phyloP scores from a whole-genome alignment of 2,329 filamentous ascomycete species.

The Apiospora pterosperma region DNA sequence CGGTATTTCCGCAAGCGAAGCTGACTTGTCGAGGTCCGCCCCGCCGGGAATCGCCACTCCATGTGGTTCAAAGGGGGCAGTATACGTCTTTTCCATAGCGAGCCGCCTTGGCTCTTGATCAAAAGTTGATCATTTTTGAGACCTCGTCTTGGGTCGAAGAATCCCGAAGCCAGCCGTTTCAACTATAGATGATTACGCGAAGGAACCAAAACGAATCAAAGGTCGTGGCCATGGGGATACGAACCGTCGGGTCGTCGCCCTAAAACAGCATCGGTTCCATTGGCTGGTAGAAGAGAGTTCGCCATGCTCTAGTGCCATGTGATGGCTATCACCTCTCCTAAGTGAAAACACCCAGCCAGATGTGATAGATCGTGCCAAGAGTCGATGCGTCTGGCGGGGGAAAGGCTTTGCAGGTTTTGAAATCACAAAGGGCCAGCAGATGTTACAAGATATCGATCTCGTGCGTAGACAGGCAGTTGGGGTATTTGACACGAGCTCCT shows the following conservation, averaged over 20 bases:
- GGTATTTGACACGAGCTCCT: background rate
- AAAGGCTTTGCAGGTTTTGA: background rate
- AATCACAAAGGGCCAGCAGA: background rate
- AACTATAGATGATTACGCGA: background rate
- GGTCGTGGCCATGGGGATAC: background rate
- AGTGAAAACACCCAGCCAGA: background rate
- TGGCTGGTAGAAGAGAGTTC: background rate
- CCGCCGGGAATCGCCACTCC: conserved; percentile 2
- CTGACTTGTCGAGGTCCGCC: background rate
- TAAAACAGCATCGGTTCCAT: background rate
- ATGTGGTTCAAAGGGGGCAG: background rate
- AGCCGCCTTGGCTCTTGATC: conserved; percentile 4
- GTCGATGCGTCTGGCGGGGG: background rate
- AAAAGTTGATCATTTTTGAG: conserved; percentile 25
- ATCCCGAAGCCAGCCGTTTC: background rate
- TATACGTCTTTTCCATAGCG: conserved; percentile 3
- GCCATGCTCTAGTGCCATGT: background rate
- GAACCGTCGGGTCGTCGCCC: background rate
- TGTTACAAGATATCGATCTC: background rate
- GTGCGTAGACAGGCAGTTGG: background rate
- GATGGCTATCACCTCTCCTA: background rate
- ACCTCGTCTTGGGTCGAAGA: conserved; percentile 25
- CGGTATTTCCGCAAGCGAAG: conserved; percentile 3
- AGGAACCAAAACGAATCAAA: background rate
- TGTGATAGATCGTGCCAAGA: background rate